Percentiles rank a stretch among this genome's conserved stretches.
Evolutionary conservation across 2,329 filamentous ascomycete species (phyloP).

Genomic region (Colletotrichum salicis): DNA sequence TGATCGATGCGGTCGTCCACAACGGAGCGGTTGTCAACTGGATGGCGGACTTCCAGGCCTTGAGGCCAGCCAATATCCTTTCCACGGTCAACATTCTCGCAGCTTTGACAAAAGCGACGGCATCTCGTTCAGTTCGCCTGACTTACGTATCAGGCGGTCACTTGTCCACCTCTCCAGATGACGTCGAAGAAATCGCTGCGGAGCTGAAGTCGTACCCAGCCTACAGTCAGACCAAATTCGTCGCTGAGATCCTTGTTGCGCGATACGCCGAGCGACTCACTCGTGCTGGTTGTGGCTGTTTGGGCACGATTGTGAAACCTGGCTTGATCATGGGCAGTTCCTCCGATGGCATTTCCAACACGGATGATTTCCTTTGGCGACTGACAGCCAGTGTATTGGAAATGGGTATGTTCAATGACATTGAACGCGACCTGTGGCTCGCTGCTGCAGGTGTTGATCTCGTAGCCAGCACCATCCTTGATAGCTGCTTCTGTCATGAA

Average conservation of each 20-base stretch:
- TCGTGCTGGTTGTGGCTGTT: background rate
- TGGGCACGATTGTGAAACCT: conserved; percentile 37
- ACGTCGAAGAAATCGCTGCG: background rate
- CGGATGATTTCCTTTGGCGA: conserved; percentile 40
- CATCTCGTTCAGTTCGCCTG: conserved; percentile 6
- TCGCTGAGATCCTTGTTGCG: conserved; percentile 37
- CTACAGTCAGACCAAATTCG: conserved; percentile 40
- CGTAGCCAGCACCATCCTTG: conserved; percentile 34
- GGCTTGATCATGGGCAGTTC: conserved; percentile 39
- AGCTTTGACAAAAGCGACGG: background rate
- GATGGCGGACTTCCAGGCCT: conserved; percentile 20
- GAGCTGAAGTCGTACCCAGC: conserved; percentile 21
- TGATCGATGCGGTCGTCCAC: conserved; percentile 20
- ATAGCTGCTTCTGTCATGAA: background rate
- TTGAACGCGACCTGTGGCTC: conserved; percentile 34
- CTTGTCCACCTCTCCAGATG: conserved; percentile 22
- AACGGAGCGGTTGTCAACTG: conserved; percentile 34
- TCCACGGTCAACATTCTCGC: conserved; percentile 22
- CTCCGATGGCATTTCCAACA: conserved; percentile 37
- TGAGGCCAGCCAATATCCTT: conserved; percentile 17
- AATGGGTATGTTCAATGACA: conserved; percentile 26
- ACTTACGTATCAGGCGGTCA: conserved; percentile 26
- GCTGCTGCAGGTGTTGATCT: conserved; percentile 33
- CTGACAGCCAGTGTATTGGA: conserved; percentile 32
- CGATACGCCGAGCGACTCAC: conserved; percentile 6